phyloP scores from a whole-genome alignment of 1,284 basidiomycete genomes.

The Singerocomus inundabilis region DNA sequence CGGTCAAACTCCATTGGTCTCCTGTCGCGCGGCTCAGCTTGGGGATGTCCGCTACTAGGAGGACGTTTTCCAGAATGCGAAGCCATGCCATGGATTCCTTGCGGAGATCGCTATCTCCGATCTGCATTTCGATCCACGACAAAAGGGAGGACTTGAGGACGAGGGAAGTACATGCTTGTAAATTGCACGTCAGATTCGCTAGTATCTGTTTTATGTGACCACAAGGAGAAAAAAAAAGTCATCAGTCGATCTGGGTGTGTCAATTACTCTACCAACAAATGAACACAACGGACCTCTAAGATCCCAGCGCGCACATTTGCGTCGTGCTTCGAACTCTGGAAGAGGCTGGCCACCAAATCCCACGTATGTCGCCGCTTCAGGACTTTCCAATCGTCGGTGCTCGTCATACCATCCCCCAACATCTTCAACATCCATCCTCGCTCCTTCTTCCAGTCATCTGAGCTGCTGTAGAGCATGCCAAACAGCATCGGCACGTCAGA shows the following conservation, averaged over 20 bases:
- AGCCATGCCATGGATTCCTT: constrained; percentile 60
- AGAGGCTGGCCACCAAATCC: constrained; percentile 82
- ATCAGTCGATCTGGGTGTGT: neutral
- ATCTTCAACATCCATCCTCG: constrained; percentile 78
- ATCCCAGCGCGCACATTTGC: constrained; percentile 52
- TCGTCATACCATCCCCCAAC: constrained; percentile 75
- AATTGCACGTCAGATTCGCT: constrained; percentile 65
- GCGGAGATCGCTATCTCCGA: constrained; percentile 30
- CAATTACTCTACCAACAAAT: neutral
- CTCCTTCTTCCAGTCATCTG: constrained; percentile 82
- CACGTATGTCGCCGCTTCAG: constrained; percentile 83
- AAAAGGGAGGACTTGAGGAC: constrained; percentile 68
- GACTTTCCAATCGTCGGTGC: constrained; percentile 76
- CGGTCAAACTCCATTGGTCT: constrained; percentile 54
- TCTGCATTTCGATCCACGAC: constrained; percentile 78
- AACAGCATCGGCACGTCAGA: constrained; percentile 60
- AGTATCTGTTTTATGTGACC: constrained; percentile 50
- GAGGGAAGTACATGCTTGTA: constrained; percentile 64
- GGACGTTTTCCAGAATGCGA: constrained; percentile 68
- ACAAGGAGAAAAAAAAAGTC: neutral
- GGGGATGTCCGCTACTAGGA: constrained; percentile 34
- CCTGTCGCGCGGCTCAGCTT: constrained; percentile 52
- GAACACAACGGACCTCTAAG: constrained; percentile 53
- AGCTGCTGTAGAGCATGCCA: constrained; percentile 77
- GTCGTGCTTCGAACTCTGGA: constrained; percentile 63